Percentiles rank a stretch among this genome's conserved stretches.
These are phyloP conservation scores for Melastoma malabathricum DNA, from an alignment of 345 rosid genomes.

Conservation along the genomic window DNA sequence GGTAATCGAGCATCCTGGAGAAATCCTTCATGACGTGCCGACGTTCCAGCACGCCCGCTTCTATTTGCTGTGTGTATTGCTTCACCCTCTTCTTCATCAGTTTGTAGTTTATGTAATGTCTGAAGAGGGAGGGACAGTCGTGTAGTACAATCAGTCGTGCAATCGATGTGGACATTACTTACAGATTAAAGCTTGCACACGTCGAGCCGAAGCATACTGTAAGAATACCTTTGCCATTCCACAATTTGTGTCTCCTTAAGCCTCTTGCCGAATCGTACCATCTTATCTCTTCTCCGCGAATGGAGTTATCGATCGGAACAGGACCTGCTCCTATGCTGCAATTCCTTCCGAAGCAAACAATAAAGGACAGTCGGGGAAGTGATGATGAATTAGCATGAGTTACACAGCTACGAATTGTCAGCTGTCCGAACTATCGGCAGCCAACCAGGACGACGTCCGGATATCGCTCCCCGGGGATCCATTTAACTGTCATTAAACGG, in stretches of 20 bases:
- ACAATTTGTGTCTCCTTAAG: conserved; percentile 69
- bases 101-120: conserved; percentile 90
- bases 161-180: no score
- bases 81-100: conserved; percentile 90
- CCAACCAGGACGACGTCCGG: no score
- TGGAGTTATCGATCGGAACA: conserved; percentile 1
- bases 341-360: no score
- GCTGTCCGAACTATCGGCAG: no score
- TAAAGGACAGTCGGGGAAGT: no score
- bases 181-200: no score
- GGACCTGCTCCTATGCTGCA: no score
- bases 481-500: no score
- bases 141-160: no score
- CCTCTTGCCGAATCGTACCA: conserved; percentile 93
- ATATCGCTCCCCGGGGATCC: no score
- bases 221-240: conserved; percentile 76
- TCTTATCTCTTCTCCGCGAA: conserved; percentile 18
- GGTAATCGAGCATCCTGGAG: conserved; percentile 87
- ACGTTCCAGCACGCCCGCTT: conserved; percentile 59
- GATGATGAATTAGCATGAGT: no score
- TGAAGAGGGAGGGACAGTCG: conserved; percentile 12
- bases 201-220: neutral
- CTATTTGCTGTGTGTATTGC: conserved; percentile 69
- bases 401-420: no score
- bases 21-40: conserved; percentile 90